Base-by-base conservation (phyloP, 768 basidiomycete species). In the Clitopilus hobsonii region DNA sequence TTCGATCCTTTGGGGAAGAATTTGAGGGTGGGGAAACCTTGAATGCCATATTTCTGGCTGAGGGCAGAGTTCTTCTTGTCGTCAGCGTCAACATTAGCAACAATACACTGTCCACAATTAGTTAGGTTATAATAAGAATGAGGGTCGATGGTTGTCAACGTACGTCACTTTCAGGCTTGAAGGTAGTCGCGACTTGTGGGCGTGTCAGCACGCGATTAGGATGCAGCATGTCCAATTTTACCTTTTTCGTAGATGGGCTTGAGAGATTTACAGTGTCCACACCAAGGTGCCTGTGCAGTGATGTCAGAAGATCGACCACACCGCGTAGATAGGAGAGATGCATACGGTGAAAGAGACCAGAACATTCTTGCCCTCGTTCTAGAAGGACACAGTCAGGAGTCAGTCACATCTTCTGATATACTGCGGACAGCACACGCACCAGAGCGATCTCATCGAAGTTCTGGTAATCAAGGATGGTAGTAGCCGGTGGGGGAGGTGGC, bases 51-150 rank as follows among this genome's bases (percentile, higher is more conserved):
- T 66, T 83, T 81, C 30, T 67, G 58, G 7, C 87, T 84, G 52
- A 97, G 70, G 20, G 78, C 81, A 61, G 80, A 79, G 78, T 97
- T 96, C 68, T 77, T 77, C 57, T 84, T 78, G 32, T 89, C 89
- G 67, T 98, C 94, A 20, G 89, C 94, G 70, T 98, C 86, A 56
- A 98, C 72, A 69, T 96, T 93, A 25, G 93, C 94, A 54, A 99
- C 83, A 54, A 96, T 71, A 66, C 92, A 94, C 91, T 94, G 47
- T 20, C 5, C 28, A 4, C 24, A 24, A 16, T 23, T n/a, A n/a
- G 27, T 52, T 20, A 25, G 29, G 55, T 13, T 56, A 51, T n/a
- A 14, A 5, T 11, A n/a, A 28, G 51, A 11, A 14, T 6, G 23
- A 26, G 6, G 14, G 5, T 14, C 13, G 29, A 25, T 24, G 5